A percentile compares a stretch with the other conserved stretches of the same genome.
Conservation (phyloP, 164 flowering plant genomes). For the Santalum album region DNA sequence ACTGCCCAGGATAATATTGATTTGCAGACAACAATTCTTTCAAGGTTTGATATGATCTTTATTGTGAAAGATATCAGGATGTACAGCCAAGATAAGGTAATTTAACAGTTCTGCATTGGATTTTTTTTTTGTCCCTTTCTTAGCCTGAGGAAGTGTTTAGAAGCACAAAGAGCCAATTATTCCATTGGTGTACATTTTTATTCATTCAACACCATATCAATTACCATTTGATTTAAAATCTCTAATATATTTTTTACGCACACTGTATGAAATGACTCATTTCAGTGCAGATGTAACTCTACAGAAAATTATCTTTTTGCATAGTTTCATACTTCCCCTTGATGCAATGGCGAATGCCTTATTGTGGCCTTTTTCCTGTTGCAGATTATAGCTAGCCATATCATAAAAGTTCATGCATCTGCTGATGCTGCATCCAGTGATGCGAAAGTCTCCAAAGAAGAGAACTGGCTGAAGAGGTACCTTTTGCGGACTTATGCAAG, state of each 20-base stretch:
- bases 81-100: constrained; percentile 94
- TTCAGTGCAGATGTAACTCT: too few relatives aligned
- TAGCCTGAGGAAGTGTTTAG: too few relatives aligned
- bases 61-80: constrained; percentile 89
- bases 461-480: constrained; percentile 95
- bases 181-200: too few relatives aligned
- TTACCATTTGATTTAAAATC: too few relatives aligned
- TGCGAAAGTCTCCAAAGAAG: constrained; percentile 53
- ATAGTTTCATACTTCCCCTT: too few relatives aligned
- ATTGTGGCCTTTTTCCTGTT: neutral
- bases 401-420: constrained; percentile 84
- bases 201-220: too few relatives aligned
- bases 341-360: too few relatives aligned
- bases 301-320: too few relatives aligned
- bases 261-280: too few relatives aligned
- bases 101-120: neutral
- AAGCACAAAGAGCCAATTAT: neutral
- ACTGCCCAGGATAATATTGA: constrained; percentile 97
- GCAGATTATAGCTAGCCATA: constrained; percentile 92
- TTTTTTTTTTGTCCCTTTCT: too few relatives aligned
- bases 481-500: neutral
- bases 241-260: too few relatives aligned
- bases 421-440: constrained; percentile 48
- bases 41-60: constrained; percentile 93
- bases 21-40: constrained; percentile 96